These are phyloP conservation scores for Fraxinus platypoda DNA, from an alignment of 305 asterid species.

Conservation along the genomic window DNA sequence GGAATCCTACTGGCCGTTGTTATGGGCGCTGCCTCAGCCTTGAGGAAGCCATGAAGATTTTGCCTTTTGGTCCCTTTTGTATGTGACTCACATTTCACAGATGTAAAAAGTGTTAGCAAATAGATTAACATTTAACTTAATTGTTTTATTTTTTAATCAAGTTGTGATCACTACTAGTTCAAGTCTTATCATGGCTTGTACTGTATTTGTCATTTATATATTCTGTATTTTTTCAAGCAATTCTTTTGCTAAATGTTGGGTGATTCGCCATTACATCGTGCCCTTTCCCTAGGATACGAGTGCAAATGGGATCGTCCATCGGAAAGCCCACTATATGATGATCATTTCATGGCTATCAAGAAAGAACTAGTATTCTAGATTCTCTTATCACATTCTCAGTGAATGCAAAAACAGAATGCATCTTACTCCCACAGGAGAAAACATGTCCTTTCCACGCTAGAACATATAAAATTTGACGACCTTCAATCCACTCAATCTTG, in stretches of 20 bases:
- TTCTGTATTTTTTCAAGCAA: not conserved
- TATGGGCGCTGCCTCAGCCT: slow-evolving; percentile 97
- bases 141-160: not conserved
- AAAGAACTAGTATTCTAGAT: not conserved
- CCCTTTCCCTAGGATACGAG: not conserved
- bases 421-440: not conserved
- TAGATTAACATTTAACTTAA: not conserved
- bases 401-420: not conserved
- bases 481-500: not conserved
- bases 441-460: not conserved
- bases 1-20: slow-evolving; percentile 90
- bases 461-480: not conserved
- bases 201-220: not conserved
- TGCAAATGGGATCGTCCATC: not conserved
- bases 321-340: not conserved
- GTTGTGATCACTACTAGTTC: not conserved
- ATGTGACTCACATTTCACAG: not conserved
- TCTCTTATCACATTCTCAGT: not conserved
- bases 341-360: not conserved
- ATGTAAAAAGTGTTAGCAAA: not conserved
- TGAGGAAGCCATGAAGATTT: slow-evolving; percentile 80
- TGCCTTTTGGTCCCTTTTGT: slow-evolving; percentile 11
- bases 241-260: not conserved
- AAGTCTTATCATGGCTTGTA: not conserved
- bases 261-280: not conserved